Conservation (phyloP, 192 early-diverging fungal species). For the Gamsiella multidivaricata region DNA sequence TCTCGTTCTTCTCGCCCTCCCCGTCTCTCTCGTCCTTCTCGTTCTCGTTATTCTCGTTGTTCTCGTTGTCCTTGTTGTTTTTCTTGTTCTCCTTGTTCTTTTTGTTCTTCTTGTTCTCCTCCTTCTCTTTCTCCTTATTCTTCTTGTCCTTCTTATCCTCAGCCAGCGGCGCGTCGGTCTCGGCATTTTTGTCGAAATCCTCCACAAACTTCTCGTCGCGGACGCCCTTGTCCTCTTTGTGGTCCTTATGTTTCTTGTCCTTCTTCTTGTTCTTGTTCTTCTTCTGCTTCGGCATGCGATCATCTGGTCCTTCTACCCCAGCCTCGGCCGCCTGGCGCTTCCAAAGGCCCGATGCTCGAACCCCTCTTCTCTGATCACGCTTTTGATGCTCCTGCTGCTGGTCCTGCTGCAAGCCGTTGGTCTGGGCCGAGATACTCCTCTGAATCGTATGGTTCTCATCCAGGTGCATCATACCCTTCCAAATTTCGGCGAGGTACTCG, state of each 20-base stretch:
- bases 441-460: constrained; percentile 10
- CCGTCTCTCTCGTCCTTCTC: not conserved
- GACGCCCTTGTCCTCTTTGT: not conserved
- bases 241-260: not conserved
- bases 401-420: not conserved
- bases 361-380: constrained; percentile 20
- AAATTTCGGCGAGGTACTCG: not conserved
- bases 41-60: not conserved
- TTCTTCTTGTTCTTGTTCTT: constrained; percentile 3
- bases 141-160: constrained; percentile 7
- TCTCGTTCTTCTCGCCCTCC: not conserved
- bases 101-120: not conserved
- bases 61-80: not conserved
- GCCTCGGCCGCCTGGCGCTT: too few species aligned
- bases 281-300: constrained; percentile 21
- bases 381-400: not conserved
- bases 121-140: not conserved
- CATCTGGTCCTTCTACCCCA: too few species aligned
- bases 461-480: constrained; percentile 16
- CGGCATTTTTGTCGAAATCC: not conserved
- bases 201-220: not conserved
- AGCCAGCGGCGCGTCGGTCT: too few species aligned
- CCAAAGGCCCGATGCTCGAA: too few species aligned
- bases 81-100: not conserved
- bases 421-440: constrained; percentile 3